Conservation (phyloP, 1,139 yeast genomes). For the Kurtzmaniella natalensis region DNA sequence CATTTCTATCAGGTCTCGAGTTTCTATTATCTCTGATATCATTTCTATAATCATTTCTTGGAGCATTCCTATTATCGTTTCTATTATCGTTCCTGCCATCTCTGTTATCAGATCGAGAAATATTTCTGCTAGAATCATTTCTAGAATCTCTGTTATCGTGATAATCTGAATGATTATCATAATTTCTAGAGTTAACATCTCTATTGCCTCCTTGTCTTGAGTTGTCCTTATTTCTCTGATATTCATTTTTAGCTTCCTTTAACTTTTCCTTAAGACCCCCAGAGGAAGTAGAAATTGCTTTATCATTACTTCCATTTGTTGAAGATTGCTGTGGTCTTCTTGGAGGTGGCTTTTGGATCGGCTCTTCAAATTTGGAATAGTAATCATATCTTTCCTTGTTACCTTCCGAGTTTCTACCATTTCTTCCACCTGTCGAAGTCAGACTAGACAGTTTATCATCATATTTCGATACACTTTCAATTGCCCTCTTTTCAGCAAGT, state of each 20-base stretch:
- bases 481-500: slow-evolving; percentile 6
- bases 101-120: not conserved
- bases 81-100: not conserved
- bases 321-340: slow-evolving; percentile 6
- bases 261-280: slow-evolving; percentile 11
- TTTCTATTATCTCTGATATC: not conserved
- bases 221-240: slow-evolving; percentile 7
- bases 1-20: not conserved
- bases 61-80: not conserved
- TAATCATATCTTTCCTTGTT: slow-evolving; percentile 24
- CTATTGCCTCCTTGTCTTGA: not conserved
- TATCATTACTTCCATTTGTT: slow-evolving; percentile 5
- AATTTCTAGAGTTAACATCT: not conserved
- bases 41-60: too few species aligned
- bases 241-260: slow-evolving; percentile 22
- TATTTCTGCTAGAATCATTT: too few species aligned
- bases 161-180: too few species aligned
- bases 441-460: slow-evolving; percentile 1
- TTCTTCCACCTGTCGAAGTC: slow-evolving; percentile 5
- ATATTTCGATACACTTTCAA: slow-evolving; percentile 1
- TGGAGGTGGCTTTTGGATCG: slow-evolving; percentile 2
- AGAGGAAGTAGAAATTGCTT: slow-evolving; percentile 4
- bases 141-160: not conserved
- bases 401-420: not conserved
- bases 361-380: slow-evolving; percentile 24